Percentiles rank a stretch among this genome's conserved stretches.
Conservation (phyloP, 768 basidiomycete genomes). For the Guyanaporus albipodus region DNA sequence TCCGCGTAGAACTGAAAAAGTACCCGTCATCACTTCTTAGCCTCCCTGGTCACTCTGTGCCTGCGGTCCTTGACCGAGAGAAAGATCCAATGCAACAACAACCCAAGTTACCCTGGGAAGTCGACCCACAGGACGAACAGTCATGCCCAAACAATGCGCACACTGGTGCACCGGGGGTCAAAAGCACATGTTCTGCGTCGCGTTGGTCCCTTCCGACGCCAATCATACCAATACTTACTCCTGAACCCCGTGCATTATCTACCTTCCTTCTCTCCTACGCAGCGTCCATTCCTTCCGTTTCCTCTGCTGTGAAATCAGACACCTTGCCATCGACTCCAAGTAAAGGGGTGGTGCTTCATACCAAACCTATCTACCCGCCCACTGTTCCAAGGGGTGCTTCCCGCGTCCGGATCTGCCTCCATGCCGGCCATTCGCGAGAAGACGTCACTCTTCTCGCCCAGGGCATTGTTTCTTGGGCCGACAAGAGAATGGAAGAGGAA, state of each 20-base stretch:
- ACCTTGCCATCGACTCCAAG: not conserved
- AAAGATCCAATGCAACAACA: not conserved
- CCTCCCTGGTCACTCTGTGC: slow-evolving; percentile 23
- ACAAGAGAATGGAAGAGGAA: slow-evolving; percentile 10
- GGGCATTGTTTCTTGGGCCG: slow-evolving; percentile 42
- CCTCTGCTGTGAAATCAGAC: not conserved
- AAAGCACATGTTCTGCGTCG: not conserved
- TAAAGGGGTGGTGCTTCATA: slow-evolving; percentile 48
- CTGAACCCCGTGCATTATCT: slow-evolving; percentile 71
- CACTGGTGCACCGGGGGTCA: not conserved
- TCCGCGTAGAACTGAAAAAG: slow-evolving; percentile 29
- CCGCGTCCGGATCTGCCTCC: slow-evolving; percentile 84
- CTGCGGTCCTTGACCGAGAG: not conserved
- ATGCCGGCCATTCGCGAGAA: slow-evolving; percentile 63
- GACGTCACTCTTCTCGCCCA: slow-evolving; percentile 59
- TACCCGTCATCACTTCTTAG: slow-evolving; percentile 25
- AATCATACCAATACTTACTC: slow-evolving; percentile 82
- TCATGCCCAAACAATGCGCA: not conserved
- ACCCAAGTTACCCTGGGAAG: slow-evolving; percentile 5
- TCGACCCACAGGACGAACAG: not conserved
- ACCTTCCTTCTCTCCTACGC: slow-evolving; percentile 44
- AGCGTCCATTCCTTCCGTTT: too few relatives aligned
- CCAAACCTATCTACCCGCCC: slow-evolving; percentile 78
- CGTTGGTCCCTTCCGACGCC: slow-evolving; percentile 45
- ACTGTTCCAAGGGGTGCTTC: slow-evolving; percentile 87